Conservation (phyloP, 345 rosid species). For the Ailanthus altissimus region DNA sequence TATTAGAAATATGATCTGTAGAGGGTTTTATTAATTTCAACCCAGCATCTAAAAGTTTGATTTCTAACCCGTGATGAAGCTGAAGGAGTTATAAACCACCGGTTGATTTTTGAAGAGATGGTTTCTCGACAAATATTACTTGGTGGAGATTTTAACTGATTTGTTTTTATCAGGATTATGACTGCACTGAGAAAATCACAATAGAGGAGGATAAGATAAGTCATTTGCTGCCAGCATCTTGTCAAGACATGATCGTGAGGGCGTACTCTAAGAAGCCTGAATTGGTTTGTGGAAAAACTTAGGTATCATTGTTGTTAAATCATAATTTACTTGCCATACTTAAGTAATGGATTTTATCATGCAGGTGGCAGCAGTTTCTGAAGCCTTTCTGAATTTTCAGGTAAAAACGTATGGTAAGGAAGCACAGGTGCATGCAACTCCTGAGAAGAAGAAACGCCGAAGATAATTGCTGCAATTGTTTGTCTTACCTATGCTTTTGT, state of each 20-base stretch:
- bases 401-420: constrained; percentile 30
- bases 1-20: neutral
- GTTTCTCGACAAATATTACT: neutral
- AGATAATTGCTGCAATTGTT: constrained; percentile 12
- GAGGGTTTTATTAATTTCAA: neutral
- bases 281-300: constrained; percentile 38
- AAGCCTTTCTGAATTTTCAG: constrained; percentile 53
- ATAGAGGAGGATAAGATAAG: constrained; percentile 38
- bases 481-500: neutral
- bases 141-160: constrained; percentile 13
- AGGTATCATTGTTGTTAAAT: neutral
- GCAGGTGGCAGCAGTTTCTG: constrained; percentile 48
- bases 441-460: constrained; percentile 36
- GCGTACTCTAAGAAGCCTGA: constrained; percentile 58
- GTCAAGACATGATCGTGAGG: constrained; percentile 52
- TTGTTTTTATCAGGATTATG: constrained; percentile 43
- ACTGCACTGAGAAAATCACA: constrained; percentile 32
- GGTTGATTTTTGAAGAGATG: neutral
- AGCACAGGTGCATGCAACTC: constrained; percentile 39
- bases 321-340: neutral
- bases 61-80: neutral
- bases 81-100: neutral
- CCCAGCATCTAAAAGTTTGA: neutral
- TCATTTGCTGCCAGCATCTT: constrained; percentile 51
- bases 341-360: neutral